Conservation (phyloP, 1,139 yeast species). For the Neolecta irregularis region DNA sequence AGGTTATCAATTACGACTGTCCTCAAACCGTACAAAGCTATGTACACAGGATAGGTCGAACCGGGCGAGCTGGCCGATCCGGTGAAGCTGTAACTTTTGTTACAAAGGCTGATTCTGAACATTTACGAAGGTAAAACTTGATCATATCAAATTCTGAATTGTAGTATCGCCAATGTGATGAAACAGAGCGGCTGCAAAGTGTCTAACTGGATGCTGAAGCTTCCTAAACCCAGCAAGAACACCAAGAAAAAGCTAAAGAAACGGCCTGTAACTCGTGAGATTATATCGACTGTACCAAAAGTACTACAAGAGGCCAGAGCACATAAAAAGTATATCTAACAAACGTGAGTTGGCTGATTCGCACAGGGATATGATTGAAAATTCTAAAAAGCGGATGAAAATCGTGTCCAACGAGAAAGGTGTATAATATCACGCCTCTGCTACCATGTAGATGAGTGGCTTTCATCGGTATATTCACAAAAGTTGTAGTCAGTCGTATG, state of each 20-base stretch:
- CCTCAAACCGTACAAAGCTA: constrained; percentile 90
- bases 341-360: no score
- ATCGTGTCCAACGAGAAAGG: no score
- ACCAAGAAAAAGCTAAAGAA: constrained; percentile 51
- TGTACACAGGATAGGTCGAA: constrained; percentile 96
- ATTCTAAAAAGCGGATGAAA: no score
- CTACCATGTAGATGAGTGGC: no score
- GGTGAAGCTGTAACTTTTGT: constrained; percentile 87
- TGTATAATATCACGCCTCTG: no score
- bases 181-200: constrained; percentile 69
- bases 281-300: no score
- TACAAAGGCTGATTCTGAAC: constrained; percentile 70
- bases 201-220: constrained; percentile 67
- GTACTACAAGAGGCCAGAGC: no score
- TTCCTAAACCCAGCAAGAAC: constrained; percentile 52
- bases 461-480: no score
- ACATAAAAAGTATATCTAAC: no score
- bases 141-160: not conserved
- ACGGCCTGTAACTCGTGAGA: no score
- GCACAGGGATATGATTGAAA: no score
- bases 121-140: constrained; percentile 41
- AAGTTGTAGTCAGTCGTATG: no score
- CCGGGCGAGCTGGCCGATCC: constrained; percentile 83
- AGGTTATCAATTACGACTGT: constrained; percentile 91
- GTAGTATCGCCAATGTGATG: constrained; percentile 68